These are phyloP conservation scores for Solanum rostratum DNA, from an alignment of 257 asterid species.

Conservation along the genomic window DNA sequence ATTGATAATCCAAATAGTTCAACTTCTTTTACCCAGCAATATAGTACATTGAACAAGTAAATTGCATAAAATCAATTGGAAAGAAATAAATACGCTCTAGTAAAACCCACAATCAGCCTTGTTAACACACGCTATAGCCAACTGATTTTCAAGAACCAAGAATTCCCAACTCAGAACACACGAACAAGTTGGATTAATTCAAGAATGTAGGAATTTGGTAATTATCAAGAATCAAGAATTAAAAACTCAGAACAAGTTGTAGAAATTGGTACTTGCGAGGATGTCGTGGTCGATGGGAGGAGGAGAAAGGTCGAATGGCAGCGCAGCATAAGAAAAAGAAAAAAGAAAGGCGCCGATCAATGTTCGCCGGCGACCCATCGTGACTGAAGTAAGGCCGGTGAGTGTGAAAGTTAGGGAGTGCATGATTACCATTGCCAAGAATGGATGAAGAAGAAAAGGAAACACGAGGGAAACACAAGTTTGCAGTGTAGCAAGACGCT, in stretches of 20 bases:
- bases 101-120: background rate
- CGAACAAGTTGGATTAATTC: background rate
- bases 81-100: background rate
- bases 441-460: background rate
- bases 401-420: background rate
- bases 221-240: conserved; percentile 8
- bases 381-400: background rate
- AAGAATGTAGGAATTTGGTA: background rate
- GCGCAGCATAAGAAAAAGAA: conserved; percentile 9
- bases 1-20: background rate
- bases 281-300: conserved; percentile 87
- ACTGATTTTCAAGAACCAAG: background rate
- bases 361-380: background rate
- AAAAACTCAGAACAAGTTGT: background rate
- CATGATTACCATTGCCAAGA: background rate
- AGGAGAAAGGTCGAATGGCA: conserved; percentile 86
- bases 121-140: background rate
- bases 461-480: background rate
- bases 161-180: background rate
- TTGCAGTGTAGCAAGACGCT: background rate
- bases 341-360: background rate
- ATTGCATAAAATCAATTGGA: background rate
- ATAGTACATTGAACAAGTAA: background rate
- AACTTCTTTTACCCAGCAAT: too few species aligned
- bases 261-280: conserved; percentile 21